Conservation (phyloP, 78 protist genomes). For the Dictyostelium firmibasis region DNA sequence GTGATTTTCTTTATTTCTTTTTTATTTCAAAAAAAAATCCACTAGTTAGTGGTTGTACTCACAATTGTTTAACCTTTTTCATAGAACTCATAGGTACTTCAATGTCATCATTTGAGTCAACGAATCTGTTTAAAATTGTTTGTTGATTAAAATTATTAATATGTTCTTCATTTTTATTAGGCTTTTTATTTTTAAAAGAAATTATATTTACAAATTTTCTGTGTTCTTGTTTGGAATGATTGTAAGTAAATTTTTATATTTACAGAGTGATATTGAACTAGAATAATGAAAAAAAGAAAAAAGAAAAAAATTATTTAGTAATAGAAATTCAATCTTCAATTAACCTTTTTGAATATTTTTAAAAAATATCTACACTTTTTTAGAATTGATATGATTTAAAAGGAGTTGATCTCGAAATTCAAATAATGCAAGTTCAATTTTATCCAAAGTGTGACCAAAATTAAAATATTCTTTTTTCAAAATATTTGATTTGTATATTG, state of each 20-base stretch:
- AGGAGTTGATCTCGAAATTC: neutral
- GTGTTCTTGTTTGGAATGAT: neutral
- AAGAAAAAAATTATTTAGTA: neutral
- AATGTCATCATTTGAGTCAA: neutral
- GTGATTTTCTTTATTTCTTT: neutral
- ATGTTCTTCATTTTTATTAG: neutral
- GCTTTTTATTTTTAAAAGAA: neutral
- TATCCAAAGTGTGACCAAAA: neutral
- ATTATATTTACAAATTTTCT: neutral
- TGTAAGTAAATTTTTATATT: neutral
- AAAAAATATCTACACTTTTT: neutral
- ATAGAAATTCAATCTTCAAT: neutral
- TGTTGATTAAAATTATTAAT: no score
- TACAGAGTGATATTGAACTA: neutral
- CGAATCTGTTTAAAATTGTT: neutral
- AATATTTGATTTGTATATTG: neutral
- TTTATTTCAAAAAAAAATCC: no score
- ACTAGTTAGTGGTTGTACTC: neutral
- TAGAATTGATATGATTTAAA: neutral
- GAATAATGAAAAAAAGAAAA: neutral
- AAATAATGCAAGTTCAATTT: neutral
- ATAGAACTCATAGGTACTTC: neutral
- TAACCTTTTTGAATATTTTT: no score
- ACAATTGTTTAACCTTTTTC: neutral
- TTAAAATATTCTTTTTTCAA: neutral